Evolutionary conservation across 495 filamentous ascomycete genomes (phyloP).

Genomic region (Aspergillus avenaceus): DNA sequence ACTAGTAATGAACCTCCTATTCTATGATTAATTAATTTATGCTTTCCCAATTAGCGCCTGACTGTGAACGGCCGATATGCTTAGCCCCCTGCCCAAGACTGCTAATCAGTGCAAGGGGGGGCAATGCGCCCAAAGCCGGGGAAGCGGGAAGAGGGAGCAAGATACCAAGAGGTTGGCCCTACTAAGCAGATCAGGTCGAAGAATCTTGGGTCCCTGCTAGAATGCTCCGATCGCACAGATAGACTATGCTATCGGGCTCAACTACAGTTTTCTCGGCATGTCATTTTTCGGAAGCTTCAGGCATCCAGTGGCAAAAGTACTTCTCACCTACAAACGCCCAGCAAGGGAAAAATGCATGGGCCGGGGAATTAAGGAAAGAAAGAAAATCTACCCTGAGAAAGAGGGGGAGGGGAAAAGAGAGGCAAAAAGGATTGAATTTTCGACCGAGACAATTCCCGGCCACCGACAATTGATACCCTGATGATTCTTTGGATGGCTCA

Average conservation of each 20-base stretch:
- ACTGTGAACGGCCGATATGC: background rate
- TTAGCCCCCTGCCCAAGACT: background rate
- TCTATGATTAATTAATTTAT: background rate
- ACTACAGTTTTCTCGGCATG: conserved; percentile 5
- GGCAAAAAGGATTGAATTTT: background rate
- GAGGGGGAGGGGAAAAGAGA: background rate
- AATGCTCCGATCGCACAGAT: conserved; percentile 3
- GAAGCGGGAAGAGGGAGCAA: background rate
- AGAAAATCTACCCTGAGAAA: background rate
- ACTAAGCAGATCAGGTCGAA: conserved; percentile 5
- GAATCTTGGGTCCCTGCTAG: background rate
- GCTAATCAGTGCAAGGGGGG: conserved; percentile 7
- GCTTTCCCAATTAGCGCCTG: background rate
- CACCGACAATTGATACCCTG: conserved; percentile 3
- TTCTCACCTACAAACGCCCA: background rate
- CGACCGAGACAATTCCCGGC: no score
- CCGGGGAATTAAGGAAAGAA: background rate
- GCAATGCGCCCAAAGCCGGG: background rate
- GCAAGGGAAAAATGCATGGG: background rate
- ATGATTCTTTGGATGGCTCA: no score
- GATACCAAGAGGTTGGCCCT: background rate
- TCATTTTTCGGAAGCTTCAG: conserved; percentile 15
- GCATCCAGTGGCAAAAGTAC: conserved; percentile 7
- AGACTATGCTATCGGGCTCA: conserved; percentile 1
- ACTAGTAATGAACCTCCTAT: background rate